Evolutionary conservation across 78 protist species (phyloP).

Genomic region (Speleostelium caveatum): DNA sequence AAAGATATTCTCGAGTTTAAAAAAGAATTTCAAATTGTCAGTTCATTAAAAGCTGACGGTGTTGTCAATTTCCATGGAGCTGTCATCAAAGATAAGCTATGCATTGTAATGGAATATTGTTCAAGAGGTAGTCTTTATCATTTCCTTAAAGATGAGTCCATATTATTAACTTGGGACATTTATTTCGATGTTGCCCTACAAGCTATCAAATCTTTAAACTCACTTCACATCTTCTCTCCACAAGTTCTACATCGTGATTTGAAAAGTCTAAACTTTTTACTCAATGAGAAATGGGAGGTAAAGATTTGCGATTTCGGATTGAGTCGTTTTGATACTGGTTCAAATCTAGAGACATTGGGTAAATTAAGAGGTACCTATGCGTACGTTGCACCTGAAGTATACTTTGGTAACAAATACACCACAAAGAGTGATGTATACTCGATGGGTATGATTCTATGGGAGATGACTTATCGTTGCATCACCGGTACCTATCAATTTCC

Average conservation of each 20-base stretch:
- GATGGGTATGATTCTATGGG: constrained; percentile 83
- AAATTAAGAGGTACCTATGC: constrained; percentile 82
- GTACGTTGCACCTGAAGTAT: constrained; percentile 81
- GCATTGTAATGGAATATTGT: constrained; percentile 83
- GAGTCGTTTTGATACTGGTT: constrained; percentile 65
- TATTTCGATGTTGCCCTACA: constrained; percentile 37
- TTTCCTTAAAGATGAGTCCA: constrained; percentile 54
- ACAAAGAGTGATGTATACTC: constrained; percentile 78
- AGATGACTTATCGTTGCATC: constrained; percentile 75
- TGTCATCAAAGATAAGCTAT: constrained; percentile 67
- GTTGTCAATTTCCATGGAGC: constrained; percentile 79
- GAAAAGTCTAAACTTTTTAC: constrained; percentile 66
- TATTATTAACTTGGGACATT: constrained; percentile 35
- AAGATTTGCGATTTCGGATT: constrained; percentile 86
- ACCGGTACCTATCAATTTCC: constrained; percentile 73
- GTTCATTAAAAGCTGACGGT: constrained; percentile 62
- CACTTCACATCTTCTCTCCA: constrained; percentile 69
- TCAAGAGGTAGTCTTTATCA: constrained; percentile 77
- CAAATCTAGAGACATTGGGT: constrained; percentile 64
- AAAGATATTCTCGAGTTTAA: constrained; percentile 79
- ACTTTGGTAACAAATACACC: constrained; percentile 76
- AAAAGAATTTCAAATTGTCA: constrained; percentile 84
- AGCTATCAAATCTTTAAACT: constrained; percentile 47
- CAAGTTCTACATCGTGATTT: constrained; percentile 82
- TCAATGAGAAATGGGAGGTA: constrained; percentile 69